Evolutionary conservation across 495 filamentous ascomycete genomes (phyloP).

Genomic region (Lophiotrema nucula): DNA sequence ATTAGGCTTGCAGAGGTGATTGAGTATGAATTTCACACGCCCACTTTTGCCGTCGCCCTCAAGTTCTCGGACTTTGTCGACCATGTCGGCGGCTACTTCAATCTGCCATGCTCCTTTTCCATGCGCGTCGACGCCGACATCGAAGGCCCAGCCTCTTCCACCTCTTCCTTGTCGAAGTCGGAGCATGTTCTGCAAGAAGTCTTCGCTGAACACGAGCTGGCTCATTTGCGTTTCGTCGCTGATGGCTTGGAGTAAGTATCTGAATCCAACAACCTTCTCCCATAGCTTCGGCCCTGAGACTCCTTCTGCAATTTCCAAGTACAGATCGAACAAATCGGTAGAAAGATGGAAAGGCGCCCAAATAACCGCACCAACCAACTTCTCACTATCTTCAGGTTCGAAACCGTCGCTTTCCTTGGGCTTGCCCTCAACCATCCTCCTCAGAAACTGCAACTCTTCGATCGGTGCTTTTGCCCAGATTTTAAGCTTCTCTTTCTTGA

Average conservation of each 20-base stretch:
- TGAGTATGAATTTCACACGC: conserved; percentile 65
- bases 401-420: conserved; percentile 63
- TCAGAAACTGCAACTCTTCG: conserved; percentile 66
- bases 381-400: conserved; percentile 45
- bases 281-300: conserved; percentile 46
- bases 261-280: conserved; percentile 62
- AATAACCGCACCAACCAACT: conserved; percentile 67
- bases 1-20: conserved; percentile 88
- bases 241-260: conserved; percentile 80
- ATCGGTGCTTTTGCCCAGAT: conserved; percentile 56
- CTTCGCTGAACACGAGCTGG: conserved; percentile 50
- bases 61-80: conserved; percentile 56
- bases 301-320: conserved; percentile 38
- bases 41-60: conserved; percentile 50
- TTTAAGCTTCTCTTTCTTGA: conserved; percentile 3
- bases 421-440: conserved; percentile 59
- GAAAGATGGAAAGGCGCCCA: conserved; percentile 67
- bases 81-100: conserved; percentile 69
- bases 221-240: conserved; percentile 49
- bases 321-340: conserved; percentile 26
- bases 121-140: conserved; percentile 76
- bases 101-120: conserved; percentile 68
- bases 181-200: conserved; percentile 68
- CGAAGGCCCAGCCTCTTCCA: conserved; percentile 63
- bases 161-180: conserved; percentile 53